Evolutionary conservation across 2,329 filamentous ascomycete genomes (phyloP), one percentile per base, ranked within the genome.

Genomic region (Onygenales sp.): DNA sequence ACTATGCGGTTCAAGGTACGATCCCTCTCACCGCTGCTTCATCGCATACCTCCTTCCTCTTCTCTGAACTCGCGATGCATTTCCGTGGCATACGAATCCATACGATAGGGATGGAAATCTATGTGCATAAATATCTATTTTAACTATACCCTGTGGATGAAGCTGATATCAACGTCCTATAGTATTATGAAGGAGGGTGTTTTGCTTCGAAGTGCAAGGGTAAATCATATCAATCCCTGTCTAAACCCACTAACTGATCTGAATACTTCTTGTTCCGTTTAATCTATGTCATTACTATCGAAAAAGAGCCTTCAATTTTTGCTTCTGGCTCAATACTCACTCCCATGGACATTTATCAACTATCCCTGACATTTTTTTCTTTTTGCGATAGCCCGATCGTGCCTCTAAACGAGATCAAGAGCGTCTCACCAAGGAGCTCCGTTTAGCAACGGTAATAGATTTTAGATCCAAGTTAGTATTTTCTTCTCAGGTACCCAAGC

Each of bases 361-460:
- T 7, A 8, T 21, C 31, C 2, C 40, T 7, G 13, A 14, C 6
- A 14, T 37, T 10, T 10, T 33, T 46, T 46, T 31, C 9, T 13
- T 45, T 45, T 13, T n/a, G 42, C 14, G 14, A 50, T 57, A 65
- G 65, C 65, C 68, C 77, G 88, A 95, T 63, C 83, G 88, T 66
- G 87, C 88, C 37, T 85, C 86, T 0, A 63, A 75, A 17, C 65
- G 74, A 37, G 90, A 95, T 68, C 79, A 80, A 53, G 65, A 74
- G 36, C 71, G 74, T 34, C 75, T 95, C 9, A 68, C 73, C 8
- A 69, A 82, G 6, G 76, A 82, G 34, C 77, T 85, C 59, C 76
- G 79, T 21, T 80, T 95, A 58, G 80, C 77, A 59, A 88, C 83
- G 2, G 80, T 95, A 42, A 79, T 95, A 55, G 90, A 95, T 71